Base-by-base conservation (phyloP, 257 asterid genomes). In the Ilex aquifolium region DNA sequence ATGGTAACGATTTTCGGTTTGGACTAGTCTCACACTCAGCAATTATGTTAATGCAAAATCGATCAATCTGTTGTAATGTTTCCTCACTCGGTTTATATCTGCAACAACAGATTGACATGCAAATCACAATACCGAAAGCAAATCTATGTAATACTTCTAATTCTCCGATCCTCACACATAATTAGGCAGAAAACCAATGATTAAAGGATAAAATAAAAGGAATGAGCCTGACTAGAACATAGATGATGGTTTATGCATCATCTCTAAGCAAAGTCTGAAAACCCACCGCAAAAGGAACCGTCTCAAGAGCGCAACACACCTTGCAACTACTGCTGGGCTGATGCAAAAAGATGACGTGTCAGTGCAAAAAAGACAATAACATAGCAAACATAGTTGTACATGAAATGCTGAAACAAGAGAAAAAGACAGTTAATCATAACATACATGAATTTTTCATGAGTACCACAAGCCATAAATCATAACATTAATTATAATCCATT, bases 251-350 rank as follows among this genome's bases (percentile, higher is more conserved):
- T 53, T 14, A 53, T 53, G 57, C 31, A 53, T 53, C 57, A 53
- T 6, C 27, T 15, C 57, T 3, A 32, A 60, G 44, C 13, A 32
- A 39, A 44, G 17, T 4, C 48, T 67, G 70, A 70, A 62, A 78
- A 62, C 69, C 74, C 72, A 93, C 99, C 99, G 86, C 73, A 87
- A 76, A 53, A 93, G 94, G 75, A 87, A 80, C 56, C 97, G 94
- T 76, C 90, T 93, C 81, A 93, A 78, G 72, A 90, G 95, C 16
- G 89, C 86, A 76, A 90, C 95, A 65, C 97, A 93, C 74, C 95
- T 88, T 73, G 92, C 97, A 70, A 93, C 97, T 61, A 93, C 97
- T 60, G 99, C 97, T 59, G 99, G 99, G 75, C 99, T 93, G 97
- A 39, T 70, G 71, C 57, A 27, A 65, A 31, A 53, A 53, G 60